Percentiles rank a stretch among this genome's conserved stretches.
Conservation (phyloP, 495 filamentous ascomycete species). For the Hamigera avellanea region DNA sequence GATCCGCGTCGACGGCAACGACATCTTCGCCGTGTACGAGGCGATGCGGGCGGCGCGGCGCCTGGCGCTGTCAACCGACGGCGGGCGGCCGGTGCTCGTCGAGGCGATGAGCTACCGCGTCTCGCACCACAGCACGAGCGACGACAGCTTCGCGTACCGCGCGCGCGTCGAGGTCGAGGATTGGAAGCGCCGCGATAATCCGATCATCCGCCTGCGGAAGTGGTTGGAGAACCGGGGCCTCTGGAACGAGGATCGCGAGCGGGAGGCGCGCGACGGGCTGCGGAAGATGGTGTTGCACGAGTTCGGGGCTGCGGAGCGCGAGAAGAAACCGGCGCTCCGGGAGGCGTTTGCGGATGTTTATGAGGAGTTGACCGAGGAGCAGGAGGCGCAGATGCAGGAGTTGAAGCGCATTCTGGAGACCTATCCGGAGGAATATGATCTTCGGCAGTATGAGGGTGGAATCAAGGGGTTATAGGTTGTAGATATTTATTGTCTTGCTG, state of each 20-base stretch:
- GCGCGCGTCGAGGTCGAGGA: constrained; percentile 92
- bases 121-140: constrained; percentile 92
- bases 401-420: constrained; percentile 64
- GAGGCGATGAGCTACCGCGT: constrained; percentile 98
- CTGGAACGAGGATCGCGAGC: constrained; percentile 80
- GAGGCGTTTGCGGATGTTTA: constrained; percentile 81
- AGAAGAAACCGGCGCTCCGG: constrained; percentile 73
- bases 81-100: constrained; percentile 72
- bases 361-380: constrained; percentile 74
- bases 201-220: constrained; percentile 81
- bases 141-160: constrained; percentile 94
- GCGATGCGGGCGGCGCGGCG: constrained; percentile 67
- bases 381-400: constrained; percentile 65
- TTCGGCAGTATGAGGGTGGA: constrained; percentile 66
- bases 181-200: constrained; percentile 94
- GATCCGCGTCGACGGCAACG: constrained; percentile 92
- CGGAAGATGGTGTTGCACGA: constrained; percentile 70
- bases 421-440: constrained; percentile 91
- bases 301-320: constrained; percentile 76
- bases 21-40: constrained; percentile 88
- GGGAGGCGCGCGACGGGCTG: constrained; percentile 52
- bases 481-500: too few species aligned
- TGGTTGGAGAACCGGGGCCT: constrained; percentile 71
- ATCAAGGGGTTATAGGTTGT: constrained; percentile 53
- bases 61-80: constrained; percentile 57